phyloP scores from a whole-genome alignment of 2,329 filamentous ascomycete species.

The Penicillium sp. region DNA sequence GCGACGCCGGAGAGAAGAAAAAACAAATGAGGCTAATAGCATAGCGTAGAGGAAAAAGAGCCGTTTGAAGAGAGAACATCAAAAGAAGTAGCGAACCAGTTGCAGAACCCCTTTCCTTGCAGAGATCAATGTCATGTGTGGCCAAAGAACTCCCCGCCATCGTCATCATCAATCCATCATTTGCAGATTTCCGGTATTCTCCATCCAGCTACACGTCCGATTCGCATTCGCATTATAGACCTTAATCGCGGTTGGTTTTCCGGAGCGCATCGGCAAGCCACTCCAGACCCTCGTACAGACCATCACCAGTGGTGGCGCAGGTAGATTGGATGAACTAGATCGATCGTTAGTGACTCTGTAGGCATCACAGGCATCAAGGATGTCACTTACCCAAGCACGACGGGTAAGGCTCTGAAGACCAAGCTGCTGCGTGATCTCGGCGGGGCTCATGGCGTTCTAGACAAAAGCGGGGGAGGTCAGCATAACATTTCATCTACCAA shows the following conservation, averaged over 20 bases:
- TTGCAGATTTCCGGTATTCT: slow-evolving; percentile 36
- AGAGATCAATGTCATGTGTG: slow-evolving; percentile 31
- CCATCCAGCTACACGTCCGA: slow-evolving; percentile 23
- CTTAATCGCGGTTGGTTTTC: slow-evolving; percentile 60
- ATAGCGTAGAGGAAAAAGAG: slow-evolving; percentile 42
- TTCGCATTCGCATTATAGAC: slow-evolving; percentile 35
- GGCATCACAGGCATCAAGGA: background rate
- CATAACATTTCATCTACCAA: slow-evolving; percentile 12
- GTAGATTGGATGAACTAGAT: slow-evolving; percentile 96
- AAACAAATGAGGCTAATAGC: slow-evolving; percentile 42
- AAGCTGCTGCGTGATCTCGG: slow-evolving; percentile 99
- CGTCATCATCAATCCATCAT: slow-evolving; percentile 37
- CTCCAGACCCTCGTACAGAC: slow-evolving; percentile 98
- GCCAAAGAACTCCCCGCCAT: slow-evolving; percentile 36
- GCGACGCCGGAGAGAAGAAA: slow-evolving; percentile 26
- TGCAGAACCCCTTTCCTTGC: slow-evolving; percentile 27
- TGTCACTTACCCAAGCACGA: slow-evolving; percentile 86
- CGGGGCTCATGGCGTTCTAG: slow-evolving; percentile 98
- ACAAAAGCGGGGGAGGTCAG: slow-evolving; percentile 30
- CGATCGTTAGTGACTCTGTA: slow-evolving; percentile 22
- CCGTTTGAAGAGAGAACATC: slow-evolving; percentile 36
- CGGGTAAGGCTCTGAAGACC: slow-evolving; percentile 98
- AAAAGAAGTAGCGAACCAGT: slow-evolving; percentile 25
- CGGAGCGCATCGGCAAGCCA: slow-evolving; percentile 82
- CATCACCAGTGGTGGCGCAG: slow-evolving; percentile 97